Evolutionary conservation across 2,329 filamentous ascomycete genomes (phyloP).

Genomic region (Ophiostoma piceae): DNA sequence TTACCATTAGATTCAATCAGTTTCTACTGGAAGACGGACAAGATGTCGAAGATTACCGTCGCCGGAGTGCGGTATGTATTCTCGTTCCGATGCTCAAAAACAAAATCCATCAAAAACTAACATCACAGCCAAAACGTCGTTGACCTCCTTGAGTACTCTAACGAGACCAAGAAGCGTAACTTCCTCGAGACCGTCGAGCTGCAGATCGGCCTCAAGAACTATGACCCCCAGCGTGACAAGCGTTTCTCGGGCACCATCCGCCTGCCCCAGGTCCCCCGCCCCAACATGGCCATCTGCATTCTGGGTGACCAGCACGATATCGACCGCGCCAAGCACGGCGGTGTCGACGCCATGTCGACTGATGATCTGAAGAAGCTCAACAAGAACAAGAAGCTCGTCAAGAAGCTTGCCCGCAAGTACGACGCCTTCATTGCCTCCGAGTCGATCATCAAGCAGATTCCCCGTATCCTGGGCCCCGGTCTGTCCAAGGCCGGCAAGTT

Average conservation of each 20-base stretch:
- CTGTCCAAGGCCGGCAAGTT: slow-evolving; percentile 99
- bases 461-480: slow-evolving; percentile 97
- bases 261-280: slow-evolving; percentile 85
- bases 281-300: slow-evolving; percentile 45
- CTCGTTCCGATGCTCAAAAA: background rate
- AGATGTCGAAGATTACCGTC: slow-evolving; percentile 61
- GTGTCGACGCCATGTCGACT: slow-evolving; percentile 94
- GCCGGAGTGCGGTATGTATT: slow-evolving; percentile 36
- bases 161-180: slow-evolving; percentile 93
- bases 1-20: slow-evolving; percentile 31
- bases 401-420: slow-evolving; percentile 99
- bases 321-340: slow-evolving; percentile 98
- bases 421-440: slow-evolving; percentile 98
- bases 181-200: slow-evolving; percentile 58
- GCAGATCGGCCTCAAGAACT: slow-evolving; percentile 89
- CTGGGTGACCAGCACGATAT: slow-evolving; percentile 87
- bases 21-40: slow-evolving; percentile 62
- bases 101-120: slow-evolving; percentile 18
- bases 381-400: slow-evolving; percentile 99
- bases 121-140: slow-evolving; percentile 69
- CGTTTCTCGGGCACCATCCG: slow-evolving; percentile 99
- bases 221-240: slow-evolving; percentile 99
- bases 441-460: slow-evolving; percentile 98
- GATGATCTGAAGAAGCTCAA: slow-evolving; percentile 99
- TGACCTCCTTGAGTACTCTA: slow-evolving; percentile 89